phyloP scores from a whole-genome alignment of 257 asterid genomes.

The Ligustrum vulgare region DNA sequence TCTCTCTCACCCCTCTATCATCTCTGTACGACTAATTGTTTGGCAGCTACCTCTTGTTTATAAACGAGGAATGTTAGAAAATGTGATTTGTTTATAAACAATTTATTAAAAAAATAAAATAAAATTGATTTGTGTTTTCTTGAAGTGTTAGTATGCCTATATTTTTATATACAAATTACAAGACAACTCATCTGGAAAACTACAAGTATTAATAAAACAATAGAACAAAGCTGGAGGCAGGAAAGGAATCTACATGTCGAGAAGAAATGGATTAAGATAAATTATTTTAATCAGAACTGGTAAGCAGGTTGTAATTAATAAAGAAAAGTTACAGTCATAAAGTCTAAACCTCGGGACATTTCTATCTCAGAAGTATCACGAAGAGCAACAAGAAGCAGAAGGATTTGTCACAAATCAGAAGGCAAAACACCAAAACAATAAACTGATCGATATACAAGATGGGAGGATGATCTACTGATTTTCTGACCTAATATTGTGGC shows the following conservation, averaged over 20 bases:
- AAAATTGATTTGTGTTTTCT: too few relatives aligned
- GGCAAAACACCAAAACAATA: not conserved
- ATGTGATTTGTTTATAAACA: too few relatives aligned
- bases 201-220: not conserved
- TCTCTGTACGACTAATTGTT: too few relatives aligned
- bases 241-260: conserved; percentile 32
- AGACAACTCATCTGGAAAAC: conserved; percentile 26
- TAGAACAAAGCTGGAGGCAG: conserved; percentile 29
- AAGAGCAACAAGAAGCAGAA: not conserved
- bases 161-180: not conserved
- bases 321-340: conserved; percentile 23
- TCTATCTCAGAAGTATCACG: conserved; percentile 17
- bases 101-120: too few relatives aligned
- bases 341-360: conserved; percentile 28
- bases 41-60: too few relatives aligned
- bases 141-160: not conserved
- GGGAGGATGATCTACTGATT: conserved; percentile 11
- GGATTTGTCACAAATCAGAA: not conserved
- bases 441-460: conserved; percentile 40
- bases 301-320: conserved; percentile 38
- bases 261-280: conserved; percentile 20
- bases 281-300: not conserved
- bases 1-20: not conserved
- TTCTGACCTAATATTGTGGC: conserved; percentile 45
- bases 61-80: too few relatives aligned